Evolutionary conservation across 108 stramenopile genomes (phyloP), one percentile per base, ranked within the genome.

Genomic region (Skeletonema marinoi): DNA sequence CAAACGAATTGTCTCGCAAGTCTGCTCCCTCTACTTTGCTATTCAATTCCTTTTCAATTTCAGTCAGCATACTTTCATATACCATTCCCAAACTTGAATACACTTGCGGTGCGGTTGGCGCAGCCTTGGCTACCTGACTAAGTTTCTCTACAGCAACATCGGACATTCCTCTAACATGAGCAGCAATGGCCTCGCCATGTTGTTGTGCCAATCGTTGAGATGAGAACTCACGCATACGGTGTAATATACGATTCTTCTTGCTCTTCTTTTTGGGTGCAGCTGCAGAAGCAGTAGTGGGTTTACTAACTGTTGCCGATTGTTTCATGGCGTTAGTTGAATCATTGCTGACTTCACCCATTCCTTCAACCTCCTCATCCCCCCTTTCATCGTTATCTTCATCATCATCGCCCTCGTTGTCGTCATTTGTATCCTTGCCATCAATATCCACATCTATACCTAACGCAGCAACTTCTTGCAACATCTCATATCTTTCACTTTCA

Each of bases 1-100:
- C 61, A 30, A 73, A 72, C 0, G 82, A 64, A 14, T 71, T 50
- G 19, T 48, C 59, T 2, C 32, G 74, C 36, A 25, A 70, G 74
- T 32, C 67, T 77, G 36, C 46, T 54, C 29, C 35, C 44, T 33
- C 41, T 74, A 17, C 32, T 60, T 60, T 80, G 17, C 16, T 0
- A 65, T 62, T 56, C 13, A 62, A 41, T 21, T 68, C 46, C 39
- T 78, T 73, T 36, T 77, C 73, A 21, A 70, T 80, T 35, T 89
- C 86, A 32, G 62, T 65, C 39, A 92, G 74, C 90, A 93, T 92
- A 60, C 90, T 88, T 67, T 92, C 91, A 58, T 90, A 95, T 42
- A 95, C 90, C 89, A 93, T 83, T n/a, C 94, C 94, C 4, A 95
- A 82, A 51, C 89, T 90, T 12, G 90, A 89, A 69, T 95, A 95